These are phyloP conservation scores for Russula sp. DNA, from an alignment of 768 basidiomycete species.

Conservation along the genomic window DNA sequence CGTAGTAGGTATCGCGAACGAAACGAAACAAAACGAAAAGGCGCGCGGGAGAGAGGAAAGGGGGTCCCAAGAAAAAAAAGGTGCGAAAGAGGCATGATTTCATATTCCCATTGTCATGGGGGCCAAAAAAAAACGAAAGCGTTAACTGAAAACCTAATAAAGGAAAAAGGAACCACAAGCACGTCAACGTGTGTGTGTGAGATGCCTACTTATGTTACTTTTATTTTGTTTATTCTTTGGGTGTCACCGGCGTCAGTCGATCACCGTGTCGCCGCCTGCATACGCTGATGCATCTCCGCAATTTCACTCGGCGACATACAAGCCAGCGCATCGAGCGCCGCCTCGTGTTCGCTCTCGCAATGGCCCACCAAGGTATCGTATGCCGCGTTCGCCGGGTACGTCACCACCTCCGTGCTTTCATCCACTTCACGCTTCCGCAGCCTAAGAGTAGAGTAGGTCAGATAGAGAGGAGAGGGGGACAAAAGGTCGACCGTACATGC, in stretches of 20 bases:
- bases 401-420: background rate
- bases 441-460: background rate
- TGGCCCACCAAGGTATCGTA: constrained; percentile 10
- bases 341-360: constrained; percentile 14
- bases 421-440: constrained; percentile 13
- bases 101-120: no score
- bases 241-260: background rate
- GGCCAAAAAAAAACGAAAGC: no score
- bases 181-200: background rate
- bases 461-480: background rate
- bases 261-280: background rate
- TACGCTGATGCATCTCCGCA: constrained; percentile 16
- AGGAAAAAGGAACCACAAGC: background rate
- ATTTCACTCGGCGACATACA: constrained; percentile 6
- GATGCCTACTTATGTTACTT: no score
- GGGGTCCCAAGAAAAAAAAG: no score
- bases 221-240: no score
- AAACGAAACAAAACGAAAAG: no score
- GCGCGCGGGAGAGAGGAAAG: no score
- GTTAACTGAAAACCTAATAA: no score
- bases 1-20: no score
- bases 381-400: background rate
- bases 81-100: no score
- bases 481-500: constrained; percentile 1
- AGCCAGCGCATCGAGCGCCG: constrained; percentile 13